Evolutionary conservation across 352 stramenopile species (phyloP), one percentile per base, ranked within the genome.

Genomic region (Pythium dissotocum): DNA sequence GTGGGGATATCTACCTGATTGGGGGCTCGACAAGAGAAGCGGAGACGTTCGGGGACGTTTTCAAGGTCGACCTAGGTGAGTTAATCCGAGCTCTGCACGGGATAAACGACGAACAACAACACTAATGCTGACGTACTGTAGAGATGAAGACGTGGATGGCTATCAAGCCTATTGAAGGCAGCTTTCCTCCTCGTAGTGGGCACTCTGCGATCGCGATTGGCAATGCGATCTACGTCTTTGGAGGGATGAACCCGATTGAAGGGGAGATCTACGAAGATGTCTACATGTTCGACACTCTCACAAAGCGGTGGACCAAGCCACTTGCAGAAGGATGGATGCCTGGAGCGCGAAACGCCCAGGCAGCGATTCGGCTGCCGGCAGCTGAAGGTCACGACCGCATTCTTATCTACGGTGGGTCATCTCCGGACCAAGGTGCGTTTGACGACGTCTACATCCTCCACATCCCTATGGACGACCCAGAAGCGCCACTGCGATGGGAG

Each of bases 321-420:
- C 8, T 38, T 0, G 61, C 77, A 6, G 70, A 81, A 67, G 82
- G 80, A 0, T 73, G 84, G 13, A 56, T 71, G 12, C 81, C 81
- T 8, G 46, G 63, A 21, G 70, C 82, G 32, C 77, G 83, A 5
- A 91, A 91, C 42, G 79, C 85, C 0, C 83, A 93, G 30, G 75
- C 75, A 12, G 82, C 85, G 0, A 63, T 91, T 33, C 58, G 73
- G 2, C 60, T 88, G 6, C 71, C 74, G 30, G 13, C 40, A 30
- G 18, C 21, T 2, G 32, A 63, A 33, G 26, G 18, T 2, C 12
- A 67, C 32, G 14, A 72, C 16, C 46, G 69, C 35, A 86, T 93
- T 44, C 61, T 93, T 9, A 51, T 91, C 7, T 81, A 81, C 40
- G 85, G 85, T 6, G 83, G 85, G 4, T 93, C 85, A 0, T 93